Base-by-base conservation (phyloP, 192 early-diverging fungal genomes). In the Umbelopsis ramanniana region DNA sequence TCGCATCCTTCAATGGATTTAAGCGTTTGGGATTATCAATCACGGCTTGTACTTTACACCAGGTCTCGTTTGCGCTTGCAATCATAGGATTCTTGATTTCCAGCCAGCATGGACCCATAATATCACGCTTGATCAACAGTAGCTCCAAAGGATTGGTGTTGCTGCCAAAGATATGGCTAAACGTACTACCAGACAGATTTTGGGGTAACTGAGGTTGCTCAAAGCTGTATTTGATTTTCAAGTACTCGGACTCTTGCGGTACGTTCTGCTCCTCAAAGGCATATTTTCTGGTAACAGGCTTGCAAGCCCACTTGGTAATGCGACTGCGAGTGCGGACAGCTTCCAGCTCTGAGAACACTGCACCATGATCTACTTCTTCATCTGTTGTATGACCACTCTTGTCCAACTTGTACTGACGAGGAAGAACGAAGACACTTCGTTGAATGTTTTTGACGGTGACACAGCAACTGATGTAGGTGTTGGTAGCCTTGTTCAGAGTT, bases 31-130 rank as follows among this genome's bases (percentile, higher is more conserved):
- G 90, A 68, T 93, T 80, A 17, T 76, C 78, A 5, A 96, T 86
- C 0, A 76, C 63, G 33, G 87, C 79, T 82, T 98, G 96, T 0
- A 83, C 48, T 60, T 93, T 95, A 73, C 93, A 94, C 97, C 97
- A 99, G 11, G 97, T 97, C 68, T 74, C 88, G 67, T 82, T 87
- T 11, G 75, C 73, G 35, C 71, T 74, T 46, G 74, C 84, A 4
- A 89, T 71, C 21, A 81, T 74, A 0, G 91, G 85, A 22, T 93
- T 71, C 43, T 79, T 82, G 33, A 98, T 86, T 15, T 84, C 75
- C 0, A 99, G 81, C 98, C 98, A 99, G 69, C 90, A 92, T 7
- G 98, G 98, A 1, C 98, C 98, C 95, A 95, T 98, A 29, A 99
- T 80, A 68, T 94, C 90, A 23, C 96, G 87, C 79, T 98, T 96